Conservation (phyloP, 169 alveolate genomes). For the Eimeria maxima region DNA sequence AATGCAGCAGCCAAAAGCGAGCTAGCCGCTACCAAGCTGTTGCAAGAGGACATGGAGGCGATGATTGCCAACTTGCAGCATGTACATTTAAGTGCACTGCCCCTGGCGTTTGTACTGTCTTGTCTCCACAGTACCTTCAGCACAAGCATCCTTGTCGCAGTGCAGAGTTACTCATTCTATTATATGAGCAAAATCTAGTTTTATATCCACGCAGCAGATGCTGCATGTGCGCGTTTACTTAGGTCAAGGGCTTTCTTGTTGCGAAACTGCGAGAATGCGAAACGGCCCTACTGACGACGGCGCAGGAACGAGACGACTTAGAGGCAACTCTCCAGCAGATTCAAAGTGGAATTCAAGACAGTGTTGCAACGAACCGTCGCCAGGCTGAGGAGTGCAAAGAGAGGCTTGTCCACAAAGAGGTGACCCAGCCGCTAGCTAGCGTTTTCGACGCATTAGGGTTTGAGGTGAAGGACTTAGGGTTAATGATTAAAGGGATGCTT, state of each 20-base stretch:
- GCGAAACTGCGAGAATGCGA: slow-evolving; percentile 81
- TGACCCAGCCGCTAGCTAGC: background rate
- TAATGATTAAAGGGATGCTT: background rate
- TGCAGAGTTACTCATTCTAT: no score
- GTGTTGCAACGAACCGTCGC: slow-evolving; percentile 36
- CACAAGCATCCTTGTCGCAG: no score
- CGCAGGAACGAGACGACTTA: slow-evolving; percentile 75
- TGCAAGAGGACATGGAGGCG: slow-evolving; percentile 82
- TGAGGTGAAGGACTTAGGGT: background rate
- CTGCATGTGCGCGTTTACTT: background rate
- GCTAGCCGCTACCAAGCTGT: background rate
- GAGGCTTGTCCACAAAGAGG: slow-evolving; percentile 17
- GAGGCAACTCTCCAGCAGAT: slow-evolving; percentile 75
- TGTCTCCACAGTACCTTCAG: background rate
- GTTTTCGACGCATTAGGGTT: background rate
- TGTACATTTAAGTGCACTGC: background rate
- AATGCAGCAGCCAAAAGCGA: slow-evolving; percentile 28
- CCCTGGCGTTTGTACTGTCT: background rate
- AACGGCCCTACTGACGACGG: slow-evolving; percentile 82
- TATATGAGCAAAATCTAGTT: background rate
- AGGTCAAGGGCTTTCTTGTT: slow-evolving; percentile 81
- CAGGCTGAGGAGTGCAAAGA: slow-evolving; percentile 6
- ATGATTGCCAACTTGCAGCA: slow-evolving; percentile 75
- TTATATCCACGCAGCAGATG: background rate
- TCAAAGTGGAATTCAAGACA: slow-evolving; percentile 68